These are phyloP conservation scores for Cryptosporidium ubiquitum DNA, from an alignment of 169 alveolate genomes.

Conservation along the genomic window DNA sequence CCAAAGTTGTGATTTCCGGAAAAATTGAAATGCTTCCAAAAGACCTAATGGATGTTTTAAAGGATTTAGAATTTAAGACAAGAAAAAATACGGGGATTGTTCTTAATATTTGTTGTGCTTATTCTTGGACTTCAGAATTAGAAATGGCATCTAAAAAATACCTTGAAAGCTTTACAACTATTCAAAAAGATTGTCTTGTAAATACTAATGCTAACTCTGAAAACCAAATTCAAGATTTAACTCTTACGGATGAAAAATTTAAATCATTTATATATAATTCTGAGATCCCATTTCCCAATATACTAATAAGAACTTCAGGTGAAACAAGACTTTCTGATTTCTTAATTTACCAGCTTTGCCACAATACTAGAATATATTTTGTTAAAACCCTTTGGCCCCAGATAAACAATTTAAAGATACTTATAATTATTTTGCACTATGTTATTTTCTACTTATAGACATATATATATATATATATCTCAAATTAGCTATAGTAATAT, in stretches of 20 bases:
- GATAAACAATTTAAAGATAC: conserved; percentile 9
- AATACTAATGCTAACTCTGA: neutral
- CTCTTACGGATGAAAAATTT: conserved; percentile 47
- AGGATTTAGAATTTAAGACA: conserved; percentile 18
- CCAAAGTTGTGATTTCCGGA: conserved; percentile 50
- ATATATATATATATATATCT: neutral
- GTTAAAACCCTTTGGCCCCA: conserved; percentile 54
- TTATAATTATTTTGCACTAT: conserved; percentile 39
- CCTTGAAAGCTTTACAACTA: neutral
- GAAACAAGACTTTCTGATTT: conserved; percentile 90
- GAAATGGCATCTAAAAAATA: conserved; percentile 22
- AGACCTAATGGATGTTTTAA: neutral
- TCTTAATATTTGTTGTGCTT: conserved; percentile 66
- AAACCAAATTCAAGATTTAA: neutral
- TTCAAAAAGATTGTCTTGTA: no score
- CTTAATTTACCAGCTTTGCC: conserved; percentile 85
- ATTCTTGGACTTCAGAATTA: conserved; percentile 46
- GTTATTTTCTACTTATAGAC: conserved; percentile 28
- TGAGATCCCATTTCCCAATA: conserved; percentile 86
- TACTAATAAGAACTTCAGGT: conserved; percentile 90
- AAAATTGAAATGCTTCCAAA: conserved; percentile 40
- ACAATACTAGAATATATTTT: conserved; percentile 42
- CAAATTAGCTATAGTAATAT: no score
- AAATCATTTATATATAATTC: conserved; percentile 78
- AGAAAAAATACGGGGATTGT: conserved; percentile 21